Conservation (phyloP, 345 rosid genomes). For the Eucalyptus paniculata region DNA sequence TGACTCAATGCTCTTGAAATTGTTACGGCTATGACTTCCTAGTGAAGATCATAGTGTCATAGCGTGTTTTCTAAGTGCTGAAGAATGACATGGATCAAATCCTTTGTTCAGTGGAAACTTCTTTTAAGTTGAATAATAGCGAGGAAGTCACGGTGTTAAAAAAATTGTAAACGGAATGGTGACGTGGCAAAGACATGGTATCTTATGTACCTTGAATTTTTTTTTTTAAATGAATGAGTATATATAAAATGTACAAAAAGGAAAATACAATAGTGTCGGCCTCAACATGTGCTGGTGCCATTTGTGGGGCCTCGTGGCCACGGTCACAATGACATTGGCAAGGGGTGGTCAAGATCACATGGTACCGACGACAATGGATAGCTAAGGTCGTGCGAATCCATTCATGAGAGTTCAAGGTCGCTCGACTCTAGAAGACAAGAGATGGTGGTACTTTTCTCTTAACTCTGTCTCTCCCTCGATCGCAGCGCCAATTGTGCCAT, state of each 20-base stretch:
- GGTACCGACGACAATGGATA: rapidly evolving
- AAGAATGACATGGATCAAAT: background rate
- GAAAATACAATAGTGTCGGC: background rate
- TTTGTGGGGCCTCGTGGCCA: background rate
- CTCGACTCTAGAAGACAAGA: background rate
- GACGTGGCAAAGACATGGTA: background rate
- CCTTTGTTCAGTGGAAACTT: background rate
- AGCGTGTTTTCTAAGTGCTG: background rate
- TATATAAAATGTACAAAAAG: background rate
- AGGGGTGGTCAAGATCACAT: too few relatives aligned
- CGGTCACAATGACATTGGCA: background rate
- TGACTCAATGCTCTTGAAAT: background rate
- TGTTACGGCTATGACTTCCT: background rate
- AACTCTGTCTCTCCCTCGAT: background rate
- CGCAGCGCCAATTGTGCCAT: rapidly evolving
- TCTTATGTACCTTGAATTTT: background rate
- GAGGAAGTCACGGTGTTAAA: background rate
- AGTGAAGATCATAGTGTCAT: background rate
- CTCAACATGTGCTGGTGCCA: background rate
- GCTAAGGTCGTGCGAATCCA: background rate
- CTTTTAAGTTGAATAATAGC: background rate
- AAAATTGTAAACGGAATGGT: background rate
- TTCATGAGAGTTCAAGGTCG: background rate
- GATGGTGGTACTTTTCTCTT: background rate
- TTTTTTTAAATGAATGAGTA: background rate